phyloP scores from a whole-genome alignment of 129 eudicot species.

The Gnaphalium uliginosum region DNA sequence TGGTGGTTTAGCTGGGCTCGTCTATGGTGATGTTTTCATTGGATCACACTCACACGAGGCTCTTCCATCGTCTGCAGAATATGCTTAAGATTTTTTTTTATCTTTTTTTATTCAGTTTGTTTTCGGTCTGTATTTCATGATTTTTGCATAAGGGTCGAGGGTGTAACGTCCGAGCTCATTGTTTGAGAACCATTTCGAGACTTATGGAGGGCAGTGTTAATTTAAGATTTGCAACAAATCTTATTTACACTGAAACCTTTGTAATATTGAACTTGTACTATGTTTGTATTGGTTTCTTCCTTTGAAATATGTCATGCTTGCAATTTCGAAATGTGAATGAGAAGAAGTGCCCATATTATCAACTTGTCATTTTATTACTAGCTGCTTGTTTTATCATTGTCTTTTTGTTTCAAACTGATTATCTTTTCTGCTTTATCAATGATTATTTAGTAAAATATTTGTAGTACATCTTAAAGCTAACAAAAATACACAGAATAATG shows the following conservation, averaged over 20 bases:
- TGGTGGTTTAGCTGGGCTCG: conserved; percentile 64
- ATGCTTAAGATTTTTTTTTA: conserved; percentile 34
- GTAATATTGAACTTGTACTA: conserved; percentile 10
- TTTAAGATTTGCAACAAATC: conserved; percentile 4
- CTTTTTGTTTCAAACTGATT: neutral
- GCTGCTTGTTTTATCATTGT: neutral
- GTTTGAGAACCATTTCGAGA: conserved; percentile 25
- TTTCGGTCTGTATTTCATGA: conserved; percentile 22
- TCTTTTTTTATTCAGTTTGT: conserved; percentile 8
- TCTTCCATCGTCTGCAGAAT: conserved; percentile 46
- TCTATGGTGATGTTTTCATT: conserved; percentile 55
- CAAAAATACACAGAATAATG: neutral
- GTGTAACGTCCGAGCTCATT: conserved; percentile 21
- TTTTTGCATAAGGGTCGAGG: conserved; percentile 21
- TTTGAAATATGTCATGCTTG: conserved; percentile 20
- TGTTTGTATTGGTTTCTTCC: conserved; percentile 13
- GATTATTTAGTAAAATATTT: neutral
- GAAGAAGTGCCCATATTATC: neutral
- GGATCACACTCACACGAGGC: conserved; percentile 47
- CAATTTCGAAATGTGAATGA: conserved; percentile 22
- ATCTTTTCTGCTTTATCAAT: neutral
- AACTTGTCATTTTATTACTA: neutral
- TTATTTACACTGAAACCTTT: conserved; percentile 6
- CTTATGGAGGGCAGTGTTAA: neutral
- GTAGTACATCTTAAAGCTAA: neutral